A percentile compares a stretch with the other conserved stretches of the same genome.
phyloP scores from a whole-genome alignment of 495 filamentous ascomycete species.

The Schizothecium vesticola region DNA sequence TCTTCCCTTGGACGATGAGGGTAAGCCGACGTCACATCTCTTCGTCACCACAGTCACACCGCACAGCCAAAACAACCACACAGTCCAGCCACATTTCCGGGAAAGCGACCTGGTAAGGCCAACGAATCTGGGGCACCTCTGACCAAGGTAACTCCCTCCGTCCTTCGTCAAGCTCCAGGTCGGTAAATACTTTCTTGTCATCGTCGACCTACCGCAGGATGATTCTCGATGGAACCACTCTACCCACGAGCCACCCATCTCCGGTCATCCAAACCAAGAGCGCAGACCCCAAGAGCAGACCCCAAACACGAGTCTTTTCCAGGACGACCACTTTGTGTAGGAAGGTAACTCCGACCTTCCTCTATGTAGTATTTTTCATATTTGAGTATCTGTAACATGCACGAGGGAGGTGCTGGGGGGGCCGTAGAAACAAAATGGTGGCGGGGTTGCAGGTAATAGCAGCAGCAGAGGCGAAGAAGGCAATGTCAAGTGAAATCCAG shows the following conservation, averaged over 20 bases:
- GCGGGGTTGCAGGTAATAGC: neutral
- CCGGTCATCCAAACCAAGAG: neutral
- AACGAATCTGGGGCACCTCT: neutral
- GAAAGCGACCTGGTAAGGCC: neutral
- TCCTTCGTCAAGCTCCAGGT: neutral
- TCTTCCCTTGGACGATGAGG: conserved; percentile 53
- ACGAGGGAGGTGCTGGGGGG: neutral
- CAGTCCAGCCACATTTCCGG: neutral
- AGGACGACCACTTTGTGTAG: neutral
- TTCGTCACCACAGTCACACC: neutral
- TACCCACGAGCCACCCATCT: neutral
- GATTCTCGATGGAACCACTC: neutral
- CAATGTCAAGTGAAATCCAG: neutral
- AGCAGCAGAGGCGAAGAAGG: neutral
- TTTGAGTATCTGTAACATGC: neutral
- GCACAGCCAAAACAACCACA: neutral
- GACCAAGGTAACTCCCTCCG: neutral
- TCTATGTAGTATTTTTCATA: neutral
- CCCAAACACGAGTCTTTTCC: neutral
- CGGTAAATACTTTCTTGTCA: neutral
- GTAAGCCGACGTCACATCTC: conserved; percentile 47
- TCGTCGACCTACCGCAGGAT: neutral
- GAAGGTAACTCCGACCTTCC: neutral
- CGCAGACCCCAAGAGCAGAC: neutral
- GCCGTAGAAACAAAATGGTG: neutral